Base-by-base conservation (phyloP, 495 filamentous ascomycete species). In the Talaromyces nanjingensis region DNA sequence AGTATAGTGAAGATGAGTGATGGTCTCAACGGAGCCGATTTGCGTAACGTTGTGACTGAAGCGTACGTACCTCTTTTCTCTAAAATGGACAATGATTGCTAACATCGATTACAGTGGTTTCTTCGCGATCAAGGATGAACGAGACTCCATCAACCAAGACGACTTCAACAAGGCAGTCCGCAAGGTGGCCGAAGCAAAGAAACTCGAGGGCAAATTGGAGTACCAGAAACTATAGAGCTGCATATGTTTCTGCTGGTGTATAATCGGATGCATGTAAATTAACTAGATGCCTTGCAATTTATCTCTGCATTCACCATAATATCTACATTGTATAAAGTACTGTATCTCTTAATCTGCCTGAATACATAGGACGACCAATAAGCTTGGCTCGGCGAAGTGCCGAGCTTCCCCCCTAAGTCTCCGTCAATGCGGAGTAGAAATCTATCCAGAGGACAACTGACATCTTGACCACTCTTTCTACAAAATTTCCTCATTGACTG, bases 1-100 rank as follows among this genome's bases (percentile, higher is more conserved):
- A 97, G 92, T 70, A 91, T 99, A 33, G 96, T 99, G 71, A 99
- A 99, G 84, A 99, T 99, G 96, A 96, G 91, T 69, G 96, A 99
- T 70, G 91, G 92, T 45, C 83, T 98, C 45, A 99, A 99, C 77
- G 96, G 96, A 69, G 96, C 96, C 24, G 96, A 99, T 86, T 78
- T 99, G 72, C 83, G 96, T 68, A 99, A 99, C 73, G 92, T 99
- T 65, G 92, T 99, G 55, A 99, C 96, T 1, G 96, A 99, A 83
- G 96, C 96, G 92, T 96, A 85, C 76, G 22, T 24, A 24, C 2
- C 22, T 24, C 22, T 24, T 24, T 24, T 24, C 22, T 24, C 22
- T 24, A 24, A 2, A 24, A 24, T 24, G 2, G 22, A 2, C 22
- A 24, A 24, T 24, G 22, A 1, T 2, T 24, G 22, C 22, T 64